A percentile compares a stretch with the other conserved stretches of the same genome.
Evolutionary conservation across 164 flowering plant genomes (phyloP).

Genomic region (Macadamia integrifolia): DNA sequence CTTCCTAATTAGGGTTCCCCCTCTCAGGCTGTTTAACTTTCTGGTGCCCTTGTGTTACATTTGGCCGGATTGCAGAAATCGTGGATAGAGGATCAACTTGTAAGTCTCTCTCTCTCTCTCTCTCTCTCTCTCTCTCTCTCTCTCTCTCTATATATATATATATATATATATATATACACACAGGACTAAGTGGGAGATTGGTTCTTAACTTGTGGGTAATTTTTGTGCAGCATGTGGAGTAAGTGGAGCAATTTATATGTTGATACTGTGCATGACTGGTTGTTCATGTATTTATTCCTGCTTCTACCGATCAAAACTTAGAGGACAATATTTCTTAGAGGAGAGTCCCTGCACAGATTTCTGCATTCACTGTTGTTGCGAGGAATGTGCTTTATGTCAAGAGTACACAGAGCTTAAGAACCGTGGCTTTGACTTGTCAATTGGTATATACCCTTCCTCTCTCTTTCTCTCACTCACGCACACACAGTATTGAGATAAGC

Average conservation of each 20-base stretch:
- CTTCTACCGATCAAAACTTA: constrained; percentile 45
- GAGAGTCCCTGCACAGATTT: constrained; percentile 43
- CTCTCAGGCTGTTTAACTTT: constrained; percentile 48
- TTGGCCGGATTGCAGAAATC: constrained; percentile 53
- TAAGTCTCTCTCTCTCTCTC: constrained; percentile 1
- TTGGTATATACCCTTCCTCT: constrained; percentile 15
- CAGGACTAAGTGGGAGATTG: background rate
- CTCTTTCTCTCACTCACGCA: constrained; percentile 5
- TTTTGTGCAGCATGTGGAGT: constrained; percentile 39
- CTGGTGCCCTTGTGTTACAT: constrained; percentile 58
- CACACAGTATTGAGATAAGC: too few species aligned
- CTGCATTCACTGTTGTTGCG: constrained; percentile 43
- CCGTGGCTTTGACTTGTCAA: constrained; percentile 36
- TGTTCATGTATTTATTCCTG: constrained; percentile 46
- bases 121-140: background rate
- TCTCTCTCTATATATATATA: too few species aligned
- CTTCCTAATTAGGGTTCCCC: too few species aligned
- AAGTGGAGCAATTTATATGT: constrained; percentile 38
- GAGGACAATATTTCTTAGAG: constrained; percentile 38
- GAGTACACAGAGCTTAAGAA: constrained; percentile 47
- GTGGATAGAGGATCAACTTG: constrained; percentile 17
- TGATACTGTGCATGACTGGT: constrained; percentile 34
- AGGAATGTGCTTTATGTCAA: constrained; percentile 48
- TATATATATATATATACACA: too few species aligned
- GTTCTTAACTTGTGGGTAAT: background rate